Evolutionary conservation across 257 asterid species (phyloP), one percentile per base, ranked within the genome.

Genomic region (Cinchona pubescens): DNA sequence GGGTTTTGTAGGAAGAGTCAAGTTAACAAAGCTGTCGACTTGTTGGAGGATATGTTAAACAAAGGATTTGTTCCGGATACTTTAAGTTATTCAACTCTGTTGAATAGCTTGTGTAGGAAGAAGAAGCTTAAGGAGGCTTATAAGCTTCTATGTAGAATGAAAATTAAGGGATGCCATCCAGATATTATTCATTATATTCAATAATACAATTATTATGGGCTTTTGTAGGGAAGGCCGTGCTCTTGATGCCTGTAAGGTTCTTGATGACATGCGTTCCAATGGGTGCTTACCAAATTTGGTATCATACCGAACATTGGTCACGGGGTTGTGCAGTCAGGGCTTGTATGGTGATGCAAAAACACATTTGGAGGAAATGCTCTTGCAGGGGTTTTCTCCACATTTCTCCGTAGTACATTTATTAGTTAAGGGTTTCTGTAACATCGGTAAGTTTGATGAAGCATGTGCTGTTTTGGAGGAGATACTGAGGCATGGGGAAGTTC

Each of bases 121-220:
- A 88, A 81, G 83, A 90, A 85, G 85, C 96, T 94, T 25, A 94
- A 86, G 86, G 99, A 92, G 82, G 96, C 99, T 43, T 94, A 90
- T 84, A 92, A 94, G 87, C 90, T 94, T 84, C 91, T 94, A 6
- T 94, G 97, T 71, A 85, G 96, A 78, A 94, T 94, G 99, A 92
- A 89, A 83, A 81, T 90, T 80, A 92, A 88, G 82, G 96, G 97
- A 46, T 94, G 98, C 86, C 80, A 88, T 65, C 97, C 98, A 25
- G 99, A 94, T 82, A 84, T 90, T 8, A 85, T 92, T 74, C 98
- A 94, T 75, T 92, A n/a, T n/a, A n/a, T n/a, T n/a, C n/a, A n/a
- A 92, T 75, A 94, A 92, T 72, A 94, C 92, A 3, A 91, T 92
- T 62, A 89, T 94, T 79, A 69, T 76, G 38, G 99, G 99, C 30